Evolutionary conservation across 306 rosid genomes (phyloP).

Genomic region (Sindora glabra): DNA sequence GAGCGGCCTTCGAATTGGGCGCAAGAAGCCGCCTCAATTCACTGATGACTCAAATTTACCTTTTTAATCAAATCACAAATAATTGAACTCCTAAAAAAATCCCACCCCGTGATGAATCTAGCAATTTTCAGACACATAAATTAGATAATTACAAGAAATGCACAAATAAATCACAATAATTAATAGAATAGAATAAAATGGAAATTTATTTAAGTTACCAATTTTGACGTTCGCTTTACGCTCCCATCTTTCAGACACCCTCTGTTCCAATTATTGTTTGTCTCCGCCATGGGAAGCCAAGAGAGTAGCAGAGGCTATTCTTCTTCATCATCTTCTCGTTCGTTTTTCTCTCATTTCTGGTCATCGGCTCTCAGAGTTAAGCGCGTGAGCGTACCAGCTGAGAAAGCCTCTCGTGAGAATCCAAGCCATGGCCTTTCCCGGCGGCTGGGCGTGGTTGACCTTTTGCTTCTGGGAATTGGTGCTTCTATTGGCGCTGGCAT

Average conservation of each 20-base stretch:
- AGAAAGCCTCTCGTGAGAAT: constrained; percentile 36
- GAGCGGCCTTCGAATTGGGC: no score
- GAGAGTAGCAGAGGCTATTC: constrained; percentile 4
- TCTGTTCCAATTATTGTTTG: not conserved
- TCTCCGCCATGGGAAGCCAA: constrained; percentile 22
- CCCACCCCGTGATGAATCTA: no score
- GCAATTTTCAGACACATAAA: no score
- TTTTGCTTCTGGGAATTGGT: constrained; percentile 79
- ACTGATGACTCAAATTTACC: no score
- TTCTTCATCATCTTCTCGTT: constrained; percentile 19
- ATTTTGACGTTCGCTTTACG: not conserved
- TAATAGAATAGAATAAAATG: no score
- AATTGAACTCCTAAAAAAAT: no score
- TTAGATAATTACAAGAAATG: no score
- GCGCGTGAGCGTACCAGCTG: constrained; percentile 38
- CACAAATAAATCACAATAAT: no score
- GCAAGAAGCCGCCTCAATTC: no score
- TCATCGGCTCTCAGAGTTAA: constrained; percentile 72
- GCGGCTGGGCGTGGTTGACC: constrained; percentile 74
- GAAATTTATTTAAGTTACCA: not conserved
- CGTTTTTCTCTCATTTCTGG: constrained; percentile 51
- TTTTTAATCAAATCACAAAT: no score
- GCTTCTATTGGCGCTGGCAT: constrained; percentile 97
- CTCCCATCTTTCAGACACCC: not conserved
- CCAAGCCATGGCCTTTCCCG: constrained; percentile 70